Conservation (phyloP, 202 grass and related monocot species). For the Carex arenaria region DNA sequence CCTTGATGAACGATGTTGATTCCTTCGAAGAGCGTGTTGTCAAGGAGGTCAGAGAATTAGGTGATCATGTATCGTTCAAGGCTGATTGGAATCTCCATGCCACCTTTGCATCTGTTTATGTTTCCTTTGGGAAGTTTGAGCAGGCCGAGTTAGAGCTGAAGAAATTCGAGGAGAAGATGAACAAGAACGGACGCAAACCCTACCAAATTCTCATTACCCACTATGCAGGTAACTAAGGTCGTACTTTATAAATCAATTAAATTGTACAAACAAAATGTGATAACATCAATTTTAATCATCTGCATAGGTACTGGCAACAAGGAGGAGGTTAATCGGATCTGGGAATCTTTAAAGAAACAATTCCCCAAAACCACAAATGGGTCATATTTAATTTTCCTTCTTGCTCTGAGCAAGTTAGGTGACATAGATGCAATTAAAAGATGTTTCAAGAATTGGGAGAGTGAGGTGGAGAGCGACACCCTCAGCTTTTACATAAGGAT, state of each 20-base stretch:
- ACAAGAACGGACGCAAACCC: slow-evolving; percentile 29
- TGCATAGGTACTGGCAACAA: slow-evolving; percentile 36
- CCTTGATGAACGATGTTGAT: slow-evolving; percentile 43
- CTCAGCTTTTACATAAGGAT: slow-evolving; percentile 39
- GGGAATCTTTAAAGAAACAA: slow-evolving; percentile 42
- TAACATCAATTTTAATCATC: neutral
- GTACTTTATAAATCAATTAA: neutral
- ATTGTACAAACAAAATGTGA: neutral
- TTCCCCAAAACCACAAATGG: slow-evolving; percentile 47
- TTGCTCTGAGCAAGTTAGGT: slow-evolving; percentile 59
- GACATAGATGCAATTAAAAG: slow-evolving; percentile 41
- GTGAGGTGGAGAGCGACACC: slow-evolving; percentile 14
- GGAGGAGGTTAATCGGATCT: slow-evolving; percentile 54
- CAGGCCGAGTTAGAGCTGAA: slow-evolving; percentile 63
- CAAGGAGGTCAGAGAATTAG: slow-evolving; percentile 46
- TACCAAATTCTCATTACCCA: slow-evolving; percentile 63
- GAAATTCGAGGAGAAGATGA: slow-evolving; percentile 43
- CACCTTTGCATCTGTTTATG: slow-evolving; percentile 65
- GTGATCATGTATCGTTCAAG: neutral
- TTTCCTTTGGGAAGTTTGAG: slow-evolving; percentile 36
- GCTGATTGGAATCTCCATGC: slow-evolving; percentile 59
- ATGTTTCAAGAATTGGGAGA: slow-evolving; percentile 68
- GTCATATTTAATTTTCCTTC: slow-evolving; percentile 63
- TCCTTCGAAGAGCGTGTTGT: slow-evolving; percentile 46
- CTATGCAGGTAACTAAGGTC: slow-evolving; percentile 30